A percentile compares a stretch with the other conserved stretches of the same genome.
Evolutionary conservation across 1,139 yeast species (phyloP).

Genomic region (Trichomonascaceae sp.): DNA sequence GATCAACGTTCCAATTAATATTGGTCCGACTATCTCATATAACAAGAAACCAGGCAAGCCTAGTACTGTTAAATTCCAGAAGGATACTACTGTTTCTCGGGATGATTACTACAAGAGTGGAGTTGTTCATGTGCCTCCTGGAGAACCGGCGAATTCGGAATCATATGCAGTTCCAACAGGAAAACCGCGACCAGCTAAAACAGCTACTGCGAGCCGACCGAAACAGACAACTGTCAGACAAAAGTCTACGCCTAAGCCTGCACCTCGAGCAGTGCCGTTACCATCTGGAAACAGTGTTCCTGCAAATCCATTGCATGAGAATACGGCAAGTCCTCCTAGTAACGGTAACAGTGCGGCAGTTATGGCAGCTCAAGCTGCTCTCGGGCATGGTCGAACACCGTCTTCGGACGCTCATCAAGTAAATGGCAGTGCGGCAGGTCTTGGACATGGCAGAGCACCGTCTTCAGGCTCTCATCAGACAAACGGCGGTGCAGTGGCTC

Average conservation of each 20-base stretch:
- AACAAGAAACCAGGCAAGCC: conserved; percentile 82
- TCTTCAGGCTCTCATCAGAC: conserved; percentile 15
- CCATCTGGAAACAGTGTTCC: conserved; percentile 12
- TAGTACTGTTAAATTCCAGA: conserved; percentile 64
- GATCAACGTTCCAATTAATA: conserved; percentile 54
- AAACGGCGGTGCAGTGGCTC: conserved; percentile 16
- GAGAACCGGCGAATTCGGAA: conserved; percentile 64
- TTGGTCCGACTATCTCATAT: conserved; percentile 72
- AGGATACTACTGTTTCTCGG: conserved; percentile 48
- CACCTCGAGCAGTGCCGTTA: conserved; percentile 12
- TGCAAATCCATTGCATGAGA: conserved; percentile 11
- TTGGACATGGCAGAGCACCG: conserved; percentile 17
- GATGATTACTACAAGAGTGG: conserved; percentile 85
- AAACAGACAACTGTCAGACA: conserved; percentile 13
- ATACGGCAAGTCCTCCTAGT: conserved; percentile 9
- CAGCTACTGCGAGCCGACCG: conserved; percentile 7
- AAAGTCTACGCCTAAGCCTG: conserved; percentile 7
- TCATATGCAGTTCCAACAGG: conserved; percentile 66
- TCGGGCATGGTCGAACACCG: not conserved
- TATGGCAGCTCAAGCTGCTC: conserved; percentile 22
- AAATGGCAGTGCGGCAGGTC: conserved; percentile 19
- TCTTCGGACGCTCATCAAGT: not conserved
- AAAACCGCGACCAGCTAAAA: conserved; percentile 13
- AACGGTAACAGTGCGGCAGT: conserved; percentile 10
- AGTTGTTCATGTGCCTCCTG: conserved; percentile 73